Evolutionary conservation across 2,329 filamentous ascomycete genomes (phyloP).

Genomic region (Pseudogymnoascus sp.): DNA sequence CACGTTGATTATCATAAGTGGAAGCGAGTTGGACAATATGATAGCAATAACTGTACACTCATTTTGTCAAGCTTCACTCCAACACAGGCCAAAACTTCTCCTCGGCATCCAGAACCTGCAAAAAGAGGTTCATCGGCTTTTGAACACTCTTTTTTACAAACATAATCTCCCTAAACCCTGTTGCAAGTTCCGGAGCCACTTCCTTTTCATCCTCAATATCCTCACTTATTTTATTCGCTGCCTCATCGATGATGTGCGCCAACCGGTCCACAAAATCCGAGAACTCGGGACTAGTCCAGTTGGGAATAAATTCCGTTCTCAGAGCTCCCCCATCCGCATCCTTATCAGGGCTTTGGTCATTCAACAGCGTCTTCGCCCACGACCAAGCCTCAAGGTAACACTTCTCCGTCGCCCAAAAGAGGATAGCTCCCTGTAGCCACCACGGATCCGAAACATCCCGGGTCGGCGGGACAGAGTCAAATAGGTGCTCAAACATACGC

Average conservation of each 20-base stretch:
- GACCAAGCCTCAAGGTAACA: slow-evolving; percentile 56
- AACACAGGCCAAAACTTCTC: slow-evolving; percentile 50
- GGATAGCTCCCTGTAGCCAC: slow-evolving; percentile 57
- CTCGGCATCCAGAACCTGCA: slow-evolving; percentile 48
- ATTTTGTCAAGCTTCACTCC: background rate
- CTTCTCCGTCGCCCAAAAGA: slow-evolving; percentile 72
- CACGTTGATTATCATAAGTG: background rate
- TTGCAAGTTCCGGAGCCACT: slow-evolving; percentile 27
- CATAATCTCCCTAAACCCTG: slow-evolving; percentile 35
- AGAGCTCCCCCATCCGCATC: slow-evolving; percentile 60
- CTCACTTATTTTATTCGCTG: slow-evolving; percentile 32
- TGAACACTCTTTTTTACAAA: slow-evolving; percentile 31
- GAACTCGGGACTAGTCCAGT: slow-evolving; percentile 60
- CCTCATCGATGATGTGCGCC: slow-evolving; percentile 47
- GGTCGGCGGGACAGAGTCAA: slow-evolving; percentile 40
- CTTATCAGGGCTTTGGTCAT: slow-evolving; percentile 28
- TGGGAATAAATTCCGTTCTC: slow-evolving; percentile 57
- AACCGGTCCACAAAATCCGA: slow-evolving; percentile 50
- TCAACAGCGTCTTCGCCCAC: slow-evolving; percentile 34
- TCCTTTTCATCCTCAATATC: slow-evolving; percentile 28
- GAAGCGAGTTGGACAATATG: background rate
- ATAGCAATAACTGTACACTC: background rate
- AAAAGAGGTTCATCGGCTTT: background rate
- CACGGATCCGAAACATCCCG: background rate
- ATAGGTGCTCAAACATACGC: slow-evolving; percentile 38